Percentiles rank a stretch among this genome's conserved stretches.
phyloP scores from a whole-genome alignment of 768 basidiomycete species.

The Serendipita vermifera region DNA sequence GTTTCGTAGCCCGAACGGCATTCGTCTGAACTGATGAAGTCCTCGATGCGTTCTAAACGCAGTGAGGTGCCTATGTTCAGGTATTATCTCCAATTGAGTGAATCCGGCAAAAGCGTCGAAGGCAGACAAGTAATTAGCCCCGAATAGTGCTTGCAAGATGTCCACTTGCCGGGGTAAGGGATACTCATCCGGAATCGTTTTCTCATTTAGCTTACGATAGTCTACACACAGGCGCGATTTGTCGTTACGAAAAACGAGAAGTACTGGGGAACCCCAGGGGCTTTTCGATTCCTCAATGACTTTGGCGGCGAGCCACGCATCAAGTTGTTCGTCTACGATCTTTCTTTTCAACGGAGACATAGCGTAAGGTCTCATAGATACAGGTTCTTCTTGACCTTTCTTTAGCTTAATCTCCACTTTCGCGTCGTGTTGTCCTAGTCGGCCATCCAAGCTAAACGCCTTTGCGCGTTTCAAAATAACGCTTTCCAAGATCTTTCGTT shows the following conservation, averaged over 20 bases:
- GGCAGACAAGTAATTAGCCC: conserved; percentile 23
- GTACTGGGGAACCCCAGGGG: conserved; percentile 25
- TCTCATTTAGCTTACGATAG: conserved; percentile 22
- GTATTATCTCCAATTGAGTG: conserved; percentile 26
- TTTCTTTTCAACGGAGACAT: conserved; percentile 19
- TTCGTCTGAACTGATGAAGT: conserved; percentile 29
- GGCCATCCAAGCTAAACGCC: conserved; percentile 24
- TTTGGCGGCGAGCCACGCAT: conserved; percentile 24
- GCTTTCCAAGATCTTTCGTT: conserved; percentile 13
- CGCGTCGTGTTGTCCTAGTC: conserved; percentile 21
- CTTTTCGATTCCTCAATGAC: conserved; percentile 31
- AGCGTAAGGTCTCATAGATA: conserved; percentile 19
- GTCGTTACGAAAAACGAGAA: conserved; percentile 27
- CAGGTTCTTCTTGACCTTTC: conserved; percentile 16
- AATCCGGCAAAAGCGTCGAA: conserved; percentile 31
- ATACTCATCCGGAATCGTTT: conserved; percentile 22
- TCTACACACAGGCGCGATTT: conserved; percentile 29
- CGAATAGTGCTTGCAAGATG: conserved; percentile 23
- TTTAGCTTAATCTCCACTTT: conserved; percentile 21
- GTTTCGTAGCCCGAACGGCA: conserved; percentile 30
- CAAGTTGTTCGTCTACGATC: conserved; percentile 22
- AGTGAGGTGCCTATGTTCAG: conserved; percentile 24
- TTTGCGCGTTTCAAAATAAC: conserved; percentile 14
- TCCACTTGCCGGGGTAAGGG: conserved; percentile 21
- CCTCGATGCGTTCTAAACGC: conserved; percentile 31